Evolutionary conservation across 371 early-diverging fungal genomes (phyloP), one percentile per base, ranked within the genome.

Genomic region (Syncephalastrum monosporum): DNA sequence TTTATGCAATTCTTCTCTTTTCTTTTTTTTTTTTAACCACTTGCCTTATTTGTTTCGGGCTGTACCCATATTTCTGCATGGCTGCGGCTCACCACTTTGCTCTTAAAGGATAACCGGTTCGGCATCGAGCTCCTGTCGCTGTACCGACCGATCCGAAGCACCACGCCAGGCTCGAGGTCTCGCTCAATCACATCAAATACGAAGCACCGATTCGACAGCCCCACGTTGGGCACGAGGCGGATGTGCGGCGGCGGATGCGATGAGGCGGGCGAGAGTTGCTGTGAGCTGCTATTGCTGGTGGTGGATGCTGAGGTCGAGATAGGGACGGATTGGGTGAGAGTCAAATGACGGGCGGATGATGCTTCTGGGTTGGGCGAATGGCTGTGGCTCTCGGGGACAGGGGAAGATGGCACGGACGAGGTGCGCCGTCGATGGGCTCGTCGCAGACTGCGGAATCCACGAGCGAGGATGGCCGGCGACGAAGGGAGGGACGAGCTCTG

Each of bases 11-110:
- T 49, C 21, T 21, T 21, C 2, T 21, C 1, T 21, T 2, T 47
- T 41, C 24, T 27, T 38, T 44, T 7, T 59, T 19, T 52, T 27
- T 50, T 27, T 23, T 41, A 43, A 33, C 48, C 83, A 62, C 59
- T 55, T 73, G 90, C 91, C 89, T 92, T 86, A 12, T 90, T 89
- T 42, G 52, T 49, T 51, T 82, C 81, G 51, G 84, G 82, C 6
- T 42, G 29, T 29, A 88, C 77, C 91, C 93, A 96, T 16, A 97
- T 67, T 75, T 98, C 96, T 12, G 96, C 96, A 74, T 98, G 98
- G 49, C 85, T 85, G 44, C 98, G 85, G 48, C 88, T 88, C 15
- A 98, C 95, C 33, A 98, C 98, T 65, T 98, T 96, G 68, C 89
- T 88, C 67, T 91, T 90, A 81, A 97, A 97, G 12, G 91, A 87